Evolutionary conservation across 371 early-diverging fungal species (phyloP).

Genomic region (Mortierella sp.): DNA sequence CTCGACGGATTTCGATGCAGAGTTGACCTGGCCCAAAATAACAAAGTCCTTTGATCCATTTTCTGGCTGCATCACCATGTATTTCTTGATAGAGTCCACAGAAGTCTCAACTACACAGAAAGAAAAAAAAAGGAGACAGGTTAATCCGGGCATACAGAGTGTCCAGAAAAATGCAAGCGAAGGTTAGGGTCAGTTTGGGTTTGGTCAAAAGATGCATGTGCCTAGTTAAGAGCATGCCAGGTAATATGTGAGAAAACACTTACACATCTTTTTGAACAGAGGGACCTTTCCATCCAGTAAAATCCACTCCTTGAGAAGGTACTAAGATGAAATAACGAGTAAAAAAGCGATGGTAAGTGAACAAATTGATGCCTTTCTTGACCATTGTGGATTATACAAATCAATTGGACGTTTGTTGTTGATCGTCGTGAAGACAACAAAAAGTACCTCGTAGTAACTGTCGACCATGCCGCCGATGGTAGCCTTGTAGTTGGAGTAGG

Average conservation of each 20-base stretch:
- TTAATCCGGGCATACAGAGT: background rate
- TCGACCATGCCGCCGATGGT: constrained; percentile 69
- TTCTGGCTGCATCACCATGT: constrained; percentile 65
- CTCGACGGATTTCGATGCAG: constrained; percentile 32
- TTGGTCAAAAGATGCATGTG: background rate
- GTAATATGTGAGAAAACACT: background rate
- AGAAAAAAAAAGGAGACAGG: background rate
- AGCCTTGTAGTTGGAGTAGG: constrained; percentile 55
- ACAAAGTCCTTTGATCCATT: constrained; percentile 59
- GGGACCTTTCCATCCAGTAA: constrained; percentile 64
- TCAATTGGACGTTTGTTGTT: background rate
- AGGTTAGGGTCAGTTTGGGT: background rate
- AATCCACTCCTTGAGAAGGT: constrained; percentile 80
- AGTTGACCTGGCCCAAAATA: constrained; percentile 60
- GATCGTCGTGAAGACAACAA: background rate
- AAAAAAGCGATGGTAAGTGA: background rate
- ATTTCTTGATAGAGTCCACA: constrained; percentile 61
- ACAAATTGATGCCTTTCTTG: no score
- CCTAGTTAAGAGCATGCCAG: background rate
- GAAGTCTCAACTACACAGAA: constrained; percentile 59
- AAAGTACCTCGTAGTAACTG: constrained; percentile 62
- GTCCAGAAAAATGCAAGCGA: no score
- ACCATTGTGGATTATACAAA: no score
- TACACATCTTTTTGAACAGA: constrained; percentile 62
- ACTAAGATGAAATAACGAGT: constrained; percentile 58